phyloP scores from a whole-genome alignment of 495 filamentous ascomycete genomes.

The Venustampulla echinocandica region DNA sequence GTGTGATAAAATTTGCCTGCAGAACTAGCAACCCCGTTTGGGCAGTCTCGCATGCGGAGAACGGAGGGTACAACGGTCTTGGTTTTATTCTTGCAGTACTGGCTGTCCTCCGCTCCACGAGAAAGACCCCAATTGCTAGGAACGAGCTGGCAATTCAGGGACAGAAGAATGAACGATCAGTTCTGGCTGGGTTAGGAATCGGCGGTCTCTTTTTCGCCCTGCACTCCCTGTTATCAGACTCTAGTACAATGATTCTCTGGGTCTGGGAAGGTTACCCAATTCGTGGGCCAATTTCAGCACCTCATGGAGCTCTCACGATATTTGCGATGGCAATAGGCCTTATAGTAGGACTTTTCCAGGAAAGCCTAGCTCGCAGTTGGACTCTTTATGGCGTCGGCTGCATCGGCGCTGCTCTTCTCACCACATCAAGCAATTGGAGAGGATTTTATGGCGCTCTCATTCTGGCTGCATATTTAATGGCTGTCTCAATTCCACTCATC shows the following conservation, averaged over 20 bases:
- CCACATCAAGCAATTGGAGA: conserved; percentile 71
- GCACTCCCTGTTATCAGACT: conserved; percentile 90
- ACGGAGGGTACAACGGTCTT: conserved; percentile 87
- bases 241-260: conserved; percentile 98
- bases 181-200: conserved; percentile 67
- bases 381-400: conserved; percentile 69
- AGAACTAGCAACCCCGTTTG: conserved; percentile 97
- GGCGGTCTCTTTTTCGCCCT: conserved; percentile 83
- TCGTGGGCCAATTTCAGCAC: conserved; percentile 77
- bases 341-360: conserved; percentile 64
- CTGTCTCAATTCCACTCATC: conserved; percentile 69
- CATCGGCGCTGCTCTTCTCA: conserved; percentile 72
- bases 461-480: conserved; percentile 72
- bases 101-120: conserved; percentile 62
- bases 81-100: conserved; percentile 70
- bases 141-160: conserved; percentile 30
- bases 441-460: conserved; percentile 82
- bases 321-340: conserved; percentile 79
- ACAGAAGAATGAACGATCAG: conserved; percentile 52
- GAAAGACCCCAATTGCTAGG: conserved; percentile 43
- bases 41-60: conserved; percentile 81
- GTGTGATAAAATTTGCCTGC: conserved; percentile 86
- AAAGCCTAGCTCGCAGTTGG: conserved; percentile 67
- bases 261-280: conserved; percentile 98
- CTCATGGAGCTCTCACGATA: conserved; percentile 79